Base-by-base conservation (phyloP, 768 basidiomycete species). In the Tricholoma saponaceum region DNA sequence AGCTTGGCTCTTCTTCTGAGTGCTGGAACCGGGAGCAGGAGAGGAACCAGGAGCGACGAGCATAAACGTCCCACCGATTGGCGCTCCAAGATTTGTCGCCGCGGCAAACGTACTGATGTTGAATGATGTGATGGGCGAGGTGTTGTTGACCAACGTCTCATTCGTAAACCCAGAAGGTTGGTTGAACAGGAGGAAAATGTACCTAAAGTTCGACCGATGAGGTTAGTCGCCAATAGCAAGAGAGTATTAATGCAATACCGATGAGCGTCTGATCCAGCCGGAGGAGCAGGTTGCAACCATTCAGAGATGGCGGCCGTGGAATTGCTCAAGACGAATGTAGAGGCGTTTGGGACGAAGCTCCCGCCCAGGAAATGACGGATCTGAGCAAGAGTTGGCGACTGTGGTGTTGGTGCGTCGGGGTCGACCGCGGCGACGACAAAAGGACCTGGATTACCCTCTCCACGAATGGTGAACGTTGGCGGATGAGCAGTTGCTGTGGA, bases 351-450 rank as follows among this genome's bases (percentile, higher is more conserved):
- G 20, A 60, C 25, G 57, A 79, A 80, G 61, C 78, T 73, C 0
- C 76, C 76, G 1, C 76, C 77, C 2, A 82, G 64, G 69, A 80
- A 79, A 62, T 83, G 80, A 2, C 79, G 73, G 43, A 82, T 76
- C 60, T 82, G 77, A 1, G 78, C 70, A 3, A 33, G 52, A 5
- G 69, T 77, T 12, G 76, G 74, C 16, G 60, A 66, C 60, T 79
- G 76, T 1, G 81, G 80, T n/a, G 80, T 80, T 7, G 80, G 80
- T 9, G 76, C 79, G 59, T 83, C 81, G 4, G 76, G 81, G 58
- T 81, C 80, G 3, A 82, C 76, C 9, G 72, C 61, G 0, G 76
- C 75, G 10, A 83, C 62, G 14, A 83, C 77, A 62, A 79, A 83
- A 0, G 80, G 79, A 0, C 78, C 80, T 10, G 26, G 55, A 16